Conservation (phyloP, 768 basidiomycete species). For the Naematelia encephala region DNA sequence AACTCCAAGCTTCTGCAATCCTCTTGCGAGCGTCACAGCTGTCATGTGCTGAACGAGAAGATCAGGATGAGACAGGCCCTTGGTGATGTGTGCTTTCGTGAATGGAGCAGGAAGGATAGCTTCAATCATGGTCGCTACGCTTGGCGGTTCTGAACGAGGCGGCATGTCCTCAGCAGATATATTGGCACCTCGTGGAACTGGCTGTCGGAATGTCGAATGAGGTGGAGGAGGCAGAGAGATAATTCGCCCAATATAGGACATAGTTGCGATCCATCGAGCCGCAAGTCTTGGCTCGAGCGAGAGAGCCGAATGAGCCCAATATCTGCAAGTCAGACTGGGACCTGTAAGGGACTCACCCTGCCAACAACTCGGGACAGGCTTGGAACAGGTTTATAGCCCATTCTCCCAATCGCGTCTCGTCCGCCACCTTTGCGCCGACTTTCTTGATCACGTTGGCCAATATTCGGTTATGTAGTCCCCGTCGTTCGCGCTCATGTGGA, state of each 20-base stretch:
- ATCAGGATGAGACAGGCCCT: slow-evolving; percentile 70
- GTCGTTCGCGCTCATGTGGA: slow-evolving; percentile 28
- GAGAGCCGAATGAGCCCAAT: slow-evolving; percentile 49
- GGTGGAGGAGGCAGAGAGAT: slow-evolving; percentile 72
- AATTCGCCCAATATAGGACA: slow-evolving; percentile 74
- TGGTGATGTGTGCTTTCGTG: slow-evolving; percentile 70
- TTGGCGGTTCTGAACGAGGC: slow-evolving; percentile 67
- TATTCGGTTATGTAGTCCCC: slow-evolving; percentile 67
- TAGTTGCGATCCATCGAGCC: slow-evolving; percentile 74
- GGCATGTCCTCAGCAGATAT: slow-evolving; percentile 3
- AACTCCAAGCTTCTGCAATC: slow-evolving; percentile 65
- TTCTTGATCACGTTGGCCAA: slow-evolving; percentile 68
- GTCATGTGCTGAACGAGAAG: slow-evolving; percentile 81
- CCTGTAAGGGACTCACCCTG: slow-evolving; percentile 58
- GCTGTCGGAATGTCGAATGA: slow-evolving; percentile 60
- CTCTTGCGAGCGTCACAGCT: slow-evolving; percentile 71
- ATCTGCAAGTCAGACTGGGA: slow-evolving; percentile 23
- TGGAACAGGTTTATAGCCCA: slow-evolving; percentile 73
- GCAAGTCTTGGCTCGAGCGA: slow-evolving; percentile 43
- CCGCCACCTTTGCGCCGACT: slow-evolving; percentile 69
- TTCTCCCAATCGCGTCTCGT: slow-evolving; percentile 77
- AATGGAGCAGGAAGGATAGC: slow-evolving; percentile 73
- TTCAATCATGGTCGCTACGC: slow-evolving; percentile 66
- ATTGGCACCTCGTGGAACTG: slow-evolving; percentile 13
- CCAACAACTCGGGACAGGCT: slow-evolving; percentile 80